A percentile compares a stretch with the other conserved stretches of the same genome.
phyloP scores from a whole-genome alignment of 2,329 filamentous ascomycete species.

The Blastomyces silverae region DNA sequence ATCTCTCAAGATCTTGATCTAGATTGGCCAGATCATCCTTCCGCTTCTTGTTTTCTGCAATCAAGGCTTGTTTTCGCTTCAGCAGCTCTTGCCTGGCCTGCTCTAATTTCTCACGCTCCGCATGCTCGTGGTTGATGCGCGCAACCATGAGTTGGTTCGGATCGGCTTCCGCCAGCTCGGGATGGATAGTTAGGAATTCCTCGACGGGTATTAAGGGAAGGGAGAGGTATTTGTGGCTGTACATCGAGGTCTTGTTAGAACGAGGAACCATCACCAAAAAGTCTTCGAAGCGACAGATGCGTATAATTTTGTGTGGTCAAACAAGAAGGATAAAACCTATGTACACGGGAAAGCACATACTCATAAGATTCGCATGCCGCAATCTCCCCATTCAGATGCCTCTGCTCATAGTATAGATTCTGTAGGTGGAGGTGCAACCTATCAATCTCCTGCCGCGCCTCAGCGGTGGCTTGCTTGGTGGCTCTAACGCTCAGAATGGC shows the following conservation, averaged over 20 bases:
- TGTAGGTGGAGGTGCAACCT: conserved; percentile 85
- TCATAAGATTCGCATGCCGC: conserved; percentile 84
- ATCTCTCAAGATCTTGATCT: conserved; percentile 87
- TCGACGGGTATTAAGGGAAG: conserved; percentile 78
- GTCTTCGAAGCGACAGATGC: too few species aligned
- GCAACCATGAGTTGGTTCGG: conserved; percentile 82
- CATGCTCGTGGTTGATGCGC: conserved; percentile 83
- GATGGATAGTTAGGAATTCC: conserved; percentile 69
- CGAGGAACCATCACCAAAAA: neutral
- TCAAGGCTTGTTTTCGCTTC: conserved; percentile 62
- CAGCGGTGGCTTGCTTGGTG: conserved; percentile 78
- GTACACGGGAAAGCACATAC: conserved; percentile 47
- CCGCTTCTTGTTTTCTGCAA: conserved; percentile 77
- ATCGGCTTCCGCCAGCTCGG: conserved; percentile 63
- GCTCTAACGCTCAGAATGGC: conserved; percentile 74
- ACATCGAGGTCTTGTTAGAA: conserved; percentile 10
- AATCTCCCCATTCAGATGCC: conserved; percentile 85
- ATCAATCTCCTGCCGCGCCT: conserved; percentile 85
- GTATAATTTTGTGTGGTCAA: neutral
- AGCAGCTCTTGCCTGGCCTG: conserved; percentile 71
- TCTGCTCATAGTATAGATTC: conserved; percentile 94
- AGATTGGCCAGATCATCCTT: conserved; percentile 89
- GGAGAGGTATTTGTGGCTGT: conserved; percentile 61
- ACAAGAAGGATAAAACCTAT: neutral
- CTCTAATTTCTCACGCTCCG: conserved; percentile 76